Conservation (phyloP, 805 yeast species). For the Saturnispora serradocipensis region DNA sequence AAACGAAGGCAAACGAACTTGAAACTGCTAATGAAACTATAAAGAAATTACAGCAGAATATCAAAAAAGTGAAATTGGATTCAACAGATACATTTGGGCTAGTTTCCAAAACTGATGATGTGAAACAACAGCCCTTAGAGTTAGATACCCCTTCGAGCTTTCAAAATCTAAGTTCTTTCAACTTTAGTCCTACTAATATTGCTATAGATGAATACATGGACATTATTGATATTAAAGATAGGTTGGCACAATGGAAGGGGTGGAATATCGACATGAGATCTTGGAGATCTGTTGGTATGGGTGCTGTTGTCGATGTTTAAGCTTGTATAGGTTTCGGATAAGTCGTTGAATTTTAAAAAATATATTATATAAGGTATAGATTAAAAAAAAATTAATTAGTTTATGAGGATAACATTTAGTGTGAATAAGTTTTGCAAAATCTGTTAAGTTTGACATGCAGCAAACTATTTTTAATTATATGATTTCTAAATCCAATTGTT, state of each 20-base stretch:
- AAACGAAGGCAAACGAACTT: slow-evolving; percentile 27
- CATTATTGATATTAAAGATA: slow-evolving; percentile 46
- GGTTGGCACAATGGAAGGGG: slow-evolving; percentile 63
- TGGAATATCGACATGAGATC: slow-evolving; percentile 82
- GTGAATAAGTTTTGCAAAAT: neutral
- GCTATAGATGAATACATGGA: slow-evolving; percentile 30
- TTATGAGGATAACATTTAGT: no score
- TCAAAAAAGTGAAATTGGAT: slow-evolving; percentile 29
- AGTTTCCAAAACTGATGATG: slow-evolving; percentile 17
- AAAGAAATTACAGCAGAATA: slow-evolving; percentile 9
- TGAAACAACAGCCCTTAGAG: slow-evolving; percentile 11
- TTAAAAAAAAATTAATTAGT: neutral
- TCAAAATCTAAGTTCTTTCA: slow-evolving; percentile 19
- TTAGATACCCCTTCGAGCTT: slow-evolving; percentile 16
- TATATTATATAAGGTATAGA: neutral
- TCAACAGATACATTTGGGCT: slow-evolving; percentile 7
- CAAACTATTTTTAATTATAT: neutral
- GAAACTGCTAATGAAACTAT: slow-evolving; percentile 27
- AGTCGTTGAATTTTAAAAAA: neutral
- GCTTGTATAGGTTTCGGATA: neutral
- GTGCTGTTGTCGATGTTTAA: slow-evolving; percentile 30
- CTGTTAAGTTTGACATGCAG: no score
- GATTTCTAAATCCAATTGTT: neutral
- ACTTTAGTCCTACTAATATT: slow-evolving; percentile 16
- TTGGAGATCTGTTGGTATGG: slow-evolving; percentile 69